These are phyloP conservation scores for Pseudogymnoascus verrucosus DNA, from an alignment of 2,329 filamentous ascomycete species.

Conservation along the genomic window DNA sequence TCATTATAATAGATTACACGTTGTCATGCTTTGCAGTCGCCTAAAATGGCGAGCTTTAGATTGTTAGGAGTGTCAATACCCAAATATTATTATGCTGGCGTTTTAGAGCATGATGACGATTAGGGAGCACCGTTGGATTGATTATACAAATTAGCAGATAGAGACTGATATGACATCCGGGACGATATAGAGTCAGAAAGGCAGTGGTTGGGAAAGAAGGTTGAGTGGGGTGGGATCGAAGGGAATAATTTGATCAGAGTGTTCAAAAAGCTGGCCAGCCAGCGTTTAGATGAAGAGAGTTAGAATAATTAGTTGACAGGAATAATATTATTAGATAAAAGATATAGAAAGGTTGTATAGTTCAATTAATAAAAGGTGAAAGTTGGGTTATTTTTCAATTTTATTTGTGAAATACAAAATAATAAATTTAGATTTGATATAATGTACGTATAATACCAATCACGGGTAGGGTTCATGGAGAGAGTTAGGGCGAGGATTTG, in stretches of 20 bases:
- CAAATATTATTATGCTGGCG: no score
- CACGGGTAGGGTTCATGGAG: background rate
- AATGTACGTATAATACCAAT: background rate
- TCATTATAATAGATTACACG: no score
- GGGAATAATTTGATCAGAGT: background rate
- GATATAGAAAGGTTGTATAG: background rate
- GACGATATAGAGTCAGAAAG: no score
- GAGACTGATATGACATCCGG: no score
- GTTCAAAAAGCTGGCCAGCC: background rate
- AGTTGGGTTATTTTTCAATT: background rate
- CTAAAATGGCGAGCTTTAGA: no score
- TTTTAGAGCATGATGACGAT: no score
- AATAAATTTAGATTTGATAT: background rate
- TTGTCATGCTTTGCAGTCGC: no score
- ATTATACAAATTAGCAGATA: no score
- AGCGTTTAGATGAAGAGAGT: background rate
- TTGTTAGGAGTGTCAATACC: no score
- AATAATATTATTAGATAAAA: background rate
- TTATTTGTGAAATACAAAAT: background rate
- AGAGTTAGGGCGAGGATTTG: background rate
- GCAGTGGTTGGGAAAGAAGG: background rate
- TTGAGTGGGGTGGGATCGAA: background rate
- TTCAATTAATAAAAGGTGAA: background rate
- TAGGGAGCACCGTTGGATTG: no score
- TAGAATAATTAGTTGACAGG: background rate